These are phyloP conservation scores for Graphium sp. DNA, from an alignment of 2,329 filamentous ascomycete genomes.

Conservation along the genomic window DNA sequence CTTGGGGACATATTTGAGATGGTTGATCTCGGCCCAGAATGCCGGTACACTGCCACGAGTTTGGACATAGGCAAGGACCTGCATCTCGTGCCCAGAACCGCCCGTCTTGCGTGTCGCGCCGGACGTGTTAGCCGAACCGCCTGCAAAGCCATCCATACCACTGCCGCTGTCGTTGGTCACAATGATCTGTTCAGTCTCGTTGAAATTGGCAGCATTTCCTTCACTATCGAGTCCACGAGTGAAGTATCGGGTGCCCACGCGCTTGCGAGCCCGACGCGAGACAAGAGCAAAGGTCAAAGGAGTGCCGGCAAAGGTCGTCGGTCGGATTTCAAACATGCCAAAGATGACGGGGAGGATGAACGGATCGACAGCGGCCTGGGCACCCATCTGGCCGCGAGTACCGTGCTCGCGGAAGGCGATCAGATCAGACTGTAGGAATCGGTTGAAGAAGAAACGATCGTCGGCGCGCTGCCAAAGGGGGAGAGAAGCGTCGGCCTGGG, in stretches of 20 bases:
- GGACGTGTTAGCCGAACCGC: conserved; percentile 59
- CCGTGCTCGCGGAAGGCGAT: conserved; percentile 67
- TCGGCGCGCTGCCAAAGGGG: conserved; percentile 88
- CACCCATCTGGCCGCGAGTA: conserved; percentile 44
- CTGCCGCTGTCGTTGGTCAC: conserved; percentile 70
- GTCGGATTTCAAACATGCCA: conserved; percentile 84
- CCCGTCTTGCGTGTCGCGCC: conserved; percentile 38
- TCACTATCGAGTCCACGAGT: conserved; percentile 86
- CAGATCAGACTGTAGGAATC: conserved; percentile 76
- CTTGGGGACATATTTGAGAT: conserved; percentile 77
- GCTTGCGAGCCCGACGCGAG: conserved; percentile 72
- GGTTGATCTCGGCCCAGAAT: conserved; percentile 94
- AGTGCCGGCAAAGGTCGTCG: conserved; percentile 71
- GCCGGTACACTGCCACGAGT: conserved; percentile 92
- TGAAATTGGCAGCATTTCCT: conserved; percentile 95
- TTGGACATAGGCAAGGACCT: conserved; percentile 89
- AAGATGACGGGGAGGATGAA: conserved; percentile 94
- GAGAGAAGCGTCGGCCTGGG: conserved; percentile 50
- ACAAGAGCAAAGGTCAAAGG: conserved; percentile 76
- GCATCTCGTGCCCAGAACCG: conserved; percentile 53
- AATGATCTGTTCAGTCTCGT: conserved; percentile 89
- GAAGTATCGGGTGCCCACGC: conserved; percentile 87
- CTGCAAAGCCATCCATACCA: conserved; percentile 65
- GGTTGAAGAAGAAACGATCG: conserved; percentile 98
- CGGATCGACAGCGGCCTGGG: conserved; percentile 66